phyloP scores from a whole-genome alignment of 1,139 yeast species.

The Zygoascus meyerae region DNA sequence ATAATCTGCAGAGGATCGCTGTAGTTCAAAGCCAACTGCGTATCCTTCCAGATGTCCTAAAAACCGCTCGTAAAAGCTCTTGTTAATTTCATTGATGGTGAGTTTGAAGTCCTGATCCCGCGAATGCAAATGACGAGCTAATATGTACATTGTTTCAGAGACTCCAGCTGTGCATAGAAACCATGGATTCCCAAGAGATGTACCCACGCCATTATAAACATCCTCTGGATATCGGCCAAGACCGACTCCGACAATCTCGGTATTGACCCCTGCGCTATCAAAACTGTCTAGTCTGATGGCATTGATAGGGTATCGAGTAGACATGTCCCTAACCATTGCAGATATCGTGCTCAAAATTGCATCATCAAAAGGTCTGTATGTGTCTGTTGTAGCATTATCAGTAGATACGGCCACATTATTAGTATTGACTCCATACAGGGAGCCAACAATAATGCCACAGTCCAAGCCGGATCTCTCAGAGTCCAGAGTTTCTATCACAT shows the following conservation, averaged over 20 bases:
- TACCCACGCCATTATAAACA: constrained; percentile 71
- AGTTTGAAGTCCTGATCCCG: constrained; percentile 29
- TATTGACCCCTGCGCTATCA: constrained; percentile 18
- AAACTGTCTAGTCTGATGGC: constrained; percentile 39
- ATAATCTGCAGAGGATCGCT: constrained; percentile 14
- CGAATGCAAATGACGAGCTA: constrained; percentile 35
- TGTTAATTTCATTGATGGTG: constrained; percentile 28
- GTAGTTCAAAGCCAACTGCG: constrained; percentile 1
- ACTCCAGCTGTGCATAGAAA: constrained; percentile 81
- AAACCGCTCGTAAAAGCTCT: constrained; percentile 26
- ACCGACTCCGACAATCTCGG: constrained; percentile 50
- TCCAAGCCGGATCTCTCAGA: constrained; percentile 67
- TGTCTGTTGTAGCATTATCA: constrained; percentile 13
- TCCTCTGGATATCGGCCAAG: constrained; percentile 95
- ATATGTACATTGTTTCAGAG: constrained; percentile 47
- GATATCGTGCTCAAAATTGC: constrained; percentile 26
- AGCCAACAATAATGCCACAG: constrained; percentile 68
- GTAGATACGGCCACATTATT: constrained; percentile 46
- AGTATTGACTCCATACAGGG: constrained; percentile 41
- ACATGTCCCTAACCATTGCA: constrained; percentile 53
- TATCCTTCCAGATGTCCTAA: constrained; percentile 17
- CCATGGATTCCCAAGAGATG: constrained; percentile 91
- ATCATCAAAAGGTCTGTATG: constrained; percentile 30
- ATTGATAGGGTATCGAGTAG: constrained; percentile 68
- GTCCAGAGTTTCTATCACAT: constrained; percentile 65